Conservation (phyloP, 148 eudicot genomes). For the Silene latifolia region DNA sequence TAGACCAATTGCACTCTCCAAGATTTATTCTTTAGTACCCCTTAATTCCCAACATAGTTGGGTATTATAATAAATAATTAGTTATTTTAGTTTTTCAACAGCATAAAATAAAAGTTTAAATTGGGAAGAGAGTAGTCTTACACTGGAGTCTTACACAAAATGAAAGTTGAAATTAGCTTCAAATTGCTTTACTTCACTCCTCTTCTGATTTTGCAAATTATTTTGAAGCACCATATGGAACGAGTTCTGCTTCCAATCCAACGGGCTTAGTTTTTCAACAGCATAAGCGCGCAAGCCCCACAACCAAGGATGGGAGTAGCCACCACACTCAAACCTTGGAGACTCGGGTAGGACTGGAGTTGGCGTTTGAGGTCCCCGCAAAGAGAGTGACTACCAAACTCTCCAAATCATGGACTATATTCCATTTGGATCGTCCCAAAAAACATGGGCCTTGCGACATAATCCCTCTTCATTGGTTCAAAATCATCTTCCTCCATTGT, state of each 20-base stretch:
- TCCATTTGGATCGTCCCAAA: slow-evolving; percentile 33
- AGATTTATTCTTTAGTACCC: too few species aligned
- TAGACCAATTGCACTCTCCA: too few species aligned
- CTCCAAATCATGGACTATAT: slow-evolving; percentile 26
- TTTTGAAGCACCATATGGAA: slow-evolving; percentile 63
- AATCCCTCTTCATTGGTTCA: slow-evolving; percentile 38
- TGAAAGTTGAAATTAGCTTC: too few species aligned
- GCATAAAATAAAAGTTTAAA: too few species aligned
- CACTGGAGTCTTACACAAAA: too few species aligned
- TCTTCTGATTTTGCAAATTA: slow-evolving; percentile 23
- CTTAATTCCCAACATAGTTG: too few species aligned
- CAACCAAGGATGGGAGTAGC: slow-evolving; percentile 55
- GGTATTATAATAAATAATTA: too few species aligned
- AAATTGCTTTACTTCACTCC: slow-evolving; percentile 11
- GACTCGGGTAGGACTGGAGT: slow-evolving; percentile 71
- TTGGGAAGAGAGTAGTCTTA: too few species aligned
- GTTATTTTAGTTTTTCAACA: too few species aligned
- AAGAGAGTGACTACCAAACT: slow-evolving; percentile 33
- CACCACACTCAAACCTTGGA: slow-evolving; percentile 31
- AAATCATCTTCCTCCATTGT: slow-evolving; percentile 72
- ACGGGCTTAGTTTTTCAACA: slow-evolving; percentile 61
- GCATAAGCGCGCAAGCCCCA: slow-evolving; percentile 67
- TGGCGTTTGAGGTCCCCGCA: slow-evolving; percentile 65
- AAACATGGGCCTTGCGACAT: slow-evolving; percentile 31
- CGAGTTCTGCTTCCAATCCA: slow-evolving; percentile 72